These are phyloP conservation scores for Volvox reticuliferus DNA, from an alignment of 139 green algal genomes.

Conservation along the genomic window DNA sequence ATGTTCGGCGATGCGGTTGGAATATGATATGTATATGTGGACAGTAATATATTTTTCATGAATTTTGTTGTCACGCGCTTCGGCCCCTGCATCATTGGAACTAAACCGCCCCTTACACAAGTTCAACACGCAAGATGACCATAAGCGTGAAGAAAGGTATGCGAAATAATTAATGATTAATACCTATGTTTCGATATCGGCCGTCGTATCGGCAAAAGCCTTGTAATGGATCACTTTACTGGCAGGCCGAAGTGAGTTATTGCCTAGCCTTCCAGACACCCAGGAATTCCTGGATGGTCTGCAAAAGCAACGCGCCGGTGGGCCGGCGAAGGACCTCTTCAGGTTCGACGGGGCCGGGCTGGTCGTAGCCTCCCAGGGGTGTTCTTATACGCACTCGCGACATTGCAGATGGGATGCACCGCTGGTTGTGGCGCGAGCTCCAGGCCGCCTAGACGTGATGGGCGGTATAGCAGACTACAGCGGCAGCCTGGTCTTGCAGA, in stretches of 20 bases:
- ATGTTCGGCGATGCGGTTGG: too few species aligned
- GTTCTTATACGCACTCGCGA: neutral
- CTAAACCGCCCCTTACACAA: too few species aligned
- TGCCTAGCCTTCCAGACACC: neutral
- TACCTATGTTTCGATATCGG: too few species aligned
- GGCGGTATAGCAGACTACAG: slow-evolving; percentile 98
- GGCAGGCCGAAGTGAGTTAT: neutral
- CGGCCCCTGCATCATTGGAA: too few species aligned
- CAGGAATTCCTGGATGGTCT: slow-evolving; percentile 2
- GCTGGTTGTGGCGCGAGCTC: slow-evolving; percentile 82
- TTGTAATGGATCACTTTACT: neutral
- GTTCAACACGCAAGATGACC: too few species aligned
- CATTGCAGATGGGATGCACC: slow-evolving; percentile 43
- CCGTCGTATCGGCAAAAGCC: too few species aligned
- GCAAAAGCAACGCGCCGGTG: neutral
- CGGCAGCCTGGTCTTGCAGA: slow-evolving; percentile 92
- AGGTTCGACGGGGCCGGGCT: neutral
- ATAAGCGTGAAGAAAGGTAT: too few species aligned
- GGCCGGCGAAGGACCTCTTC: slow-evolving; percentile 12
- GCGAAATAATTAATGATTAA: too few species aligned
- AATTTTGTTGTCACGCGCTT: too few species aligned
- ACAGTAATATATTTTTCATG: too few species aligned
- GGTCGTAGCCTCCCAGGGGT: neutral
- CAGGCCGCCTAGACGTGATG: slow-evolving; percentile 96
- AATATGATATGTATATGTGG: too few species aligned